Evolutionary conservation across 805 yeast species (phyloP).

Genomic region (Wickerhamiella parazyma): DNA sequence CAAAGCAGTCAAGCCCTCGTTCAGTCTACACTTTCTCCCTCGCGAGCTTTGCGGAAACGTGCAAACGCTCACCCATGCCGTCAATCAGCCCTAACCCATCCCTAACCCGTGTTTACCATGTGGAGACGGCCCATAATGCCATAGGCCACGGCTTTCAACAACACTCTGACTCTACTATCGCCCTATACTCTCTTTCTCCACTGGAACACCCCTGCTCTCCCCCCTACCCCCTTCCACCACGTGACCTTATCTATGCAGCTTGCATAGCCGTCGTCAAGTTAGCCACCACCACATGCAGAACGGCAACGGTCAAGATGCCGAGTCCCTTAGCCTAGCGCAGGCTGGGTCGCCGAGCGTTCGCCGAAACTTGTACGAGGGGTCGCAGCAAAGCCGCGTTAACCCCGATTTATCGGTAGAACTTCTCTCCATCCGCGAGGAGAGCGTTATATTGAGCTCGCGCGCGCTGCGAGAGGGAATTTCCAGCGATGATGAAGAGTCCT

Average conservation of each 20-base stretch:
- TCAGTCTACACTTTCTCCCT: too few species aligned
- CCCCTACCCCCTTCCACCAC: background rate
- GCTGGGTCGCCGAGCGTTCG: constrained; percentile 7
- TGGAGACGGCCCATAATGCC: too few species aligned
- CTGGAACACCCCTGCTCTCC: too few species aligned
- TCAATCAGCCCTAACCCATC: too few species aligned
- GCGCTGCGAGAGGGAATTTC: constrained; percentile 14
- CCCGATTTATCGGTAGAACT: constrained; percentile 13
- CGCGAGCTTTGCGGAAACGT: too few species aligned
- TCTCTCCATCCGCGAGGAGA: constrained; percentile 16
- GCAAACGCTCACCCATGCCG: too few species aligned
- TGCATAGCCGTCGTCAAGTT: background rate
- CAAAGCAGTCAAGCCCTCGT: too few species aligned
- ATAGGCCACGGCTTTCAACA: too few species aligned
- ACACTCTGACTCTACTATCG: too few species aligned
- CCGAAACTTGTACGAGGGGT: constrained; percentile 9
- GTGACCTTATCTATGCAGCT: constrained; percentile 7
- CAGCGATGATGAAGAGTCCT: background rate
- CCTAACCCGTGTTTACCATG: too few species aligned
- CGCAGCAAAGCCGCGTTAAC: background rate
- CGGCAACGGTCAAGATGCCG: background rate
- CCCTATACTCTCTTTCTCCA: too few species aligned
- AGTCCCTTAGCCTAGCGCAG: background rate
- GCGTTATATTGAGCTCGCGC: constrained; percentile 15
- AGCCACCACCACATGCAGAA: background rate